phyloP scores from a whole-genome alignment of 2,329 filamentous ascomycete species.

The Drechslera avenae region DNA sequence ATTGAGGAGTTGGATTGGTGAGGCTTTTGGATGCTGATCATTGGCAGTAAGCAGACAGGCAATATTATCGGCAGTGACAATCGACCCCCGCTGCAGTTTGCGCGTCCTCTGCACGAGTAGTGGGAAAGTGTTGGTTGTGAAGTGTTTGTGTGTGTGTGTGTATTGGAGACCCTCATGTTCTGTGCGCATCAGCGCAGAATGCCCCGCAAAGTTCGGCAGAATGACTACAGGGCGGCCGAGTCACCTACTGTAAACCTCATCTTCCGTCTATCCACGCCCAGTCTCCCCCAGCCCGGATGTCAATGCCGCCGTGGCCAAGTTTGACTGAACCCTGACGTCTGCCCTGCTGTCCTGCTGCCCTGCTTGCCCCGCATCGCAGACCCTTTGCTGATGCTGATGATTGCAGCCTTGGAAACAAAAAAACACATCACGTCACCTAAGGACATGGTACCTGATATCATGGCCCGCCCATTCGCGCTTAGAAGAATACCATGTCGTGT shows the following conservation, averaged over 20 bases:
- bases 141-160: background rate
- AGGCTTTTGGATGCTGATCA: conserved; percentile 6
- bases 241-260: no score
- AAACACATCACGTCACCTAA: conserved; percentile 10
- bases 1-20: conserved; percentile 1
- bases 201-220: conserved; percentile 3
- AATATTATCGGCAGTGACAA: conserved; percentile 4
- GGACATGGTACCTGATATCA: background rate
- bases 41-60: background rate
- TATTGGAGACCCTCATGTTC: background rate
- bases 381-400: background rate
- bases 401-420: conserved; percentile 1
- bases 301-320: background rate
- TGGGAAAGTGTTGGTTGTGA: background rate
- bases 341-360: conserved; percentile 3
- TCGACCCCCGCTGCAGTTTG: background rate
- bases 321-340: conserved; percentile 11
- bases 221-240: no score
- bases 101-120: no score
- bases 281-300: background rate
- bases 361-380: conserved; percentile 12
- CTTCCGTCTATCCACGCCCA: no score
- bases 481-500: conserved; percentile 14
- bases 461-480: conserved; percentile 3
- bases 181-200: background rate